Conservation (phyloP, 495 filamentous ascomycete genomes). For the Bathelium albidoporum region DNA sequence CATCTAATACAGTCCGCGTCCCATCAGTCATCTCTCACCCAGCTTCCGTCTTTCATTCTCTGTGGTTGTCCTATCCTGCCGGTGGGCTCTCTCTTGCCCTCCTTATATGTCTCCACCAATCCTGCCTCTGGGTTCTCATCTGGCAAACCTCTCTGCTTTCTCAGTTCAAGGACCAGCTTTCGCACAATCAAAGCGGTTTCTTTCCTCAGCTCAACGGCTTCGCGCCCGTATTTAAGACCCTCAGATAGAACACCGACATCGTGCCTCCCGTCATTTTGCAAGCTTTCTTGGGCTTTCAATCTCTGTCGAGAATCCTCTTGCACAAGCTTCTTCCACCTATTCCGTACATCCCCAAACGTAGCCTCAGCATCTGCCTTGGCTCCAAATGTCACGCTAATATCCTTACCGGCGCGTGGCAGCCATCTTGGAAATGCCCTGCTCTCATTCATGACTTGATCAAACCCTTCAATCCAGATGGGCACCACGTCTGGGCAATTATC, state of each 20-base stretch:
- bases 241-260: conserved; percentile 53
- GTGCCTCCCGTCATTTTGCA: conserved; percentile 25
- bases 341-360: conserved; percentile 57
- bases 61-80: conserved; percentile 34
- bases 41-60: conserved; percentile 53
- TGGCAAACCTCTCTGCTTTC: conserved; percentile 55
- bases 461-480: conserved; percentile 90
- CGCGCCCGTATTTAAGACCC: conserved; percentile 55
- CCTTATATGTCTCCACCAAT: conserved; percentile 52
- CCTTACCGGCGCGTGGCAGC: conserved; percentile 62
- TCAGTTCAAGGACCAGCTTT: conserved; percentile 66
- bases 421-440: conserved; percentile 68
- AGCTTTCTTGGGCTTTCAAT: conserved; percentile 9
- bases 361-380: conserved; percentile 49
- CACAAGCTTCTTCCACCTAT: conserved; percentile 56
- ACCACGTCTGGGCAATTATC: conserved; percentile 73
- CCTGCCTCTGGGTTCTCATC: conserved; percentile 69
- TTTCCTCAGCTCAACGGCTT: conserved; percentile 68
- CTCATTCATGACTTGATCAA: conserved; percentile 77
- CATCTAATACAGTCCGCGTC: neutral
- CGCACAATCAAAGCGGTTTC: conserved; percentile 73
- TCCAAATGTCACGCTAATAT: conserved; percentile 65
- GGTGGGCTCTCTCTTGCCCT: conserved; percentile 39
- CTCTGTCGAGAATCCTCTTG: conserved; percentile 12
- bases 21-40: conserved; percentile 41